Evolutionary conservation across 2,329 filamentous ascomycete genomes (phyloP).

Genomic region (Phialophora expanda): DNA sequence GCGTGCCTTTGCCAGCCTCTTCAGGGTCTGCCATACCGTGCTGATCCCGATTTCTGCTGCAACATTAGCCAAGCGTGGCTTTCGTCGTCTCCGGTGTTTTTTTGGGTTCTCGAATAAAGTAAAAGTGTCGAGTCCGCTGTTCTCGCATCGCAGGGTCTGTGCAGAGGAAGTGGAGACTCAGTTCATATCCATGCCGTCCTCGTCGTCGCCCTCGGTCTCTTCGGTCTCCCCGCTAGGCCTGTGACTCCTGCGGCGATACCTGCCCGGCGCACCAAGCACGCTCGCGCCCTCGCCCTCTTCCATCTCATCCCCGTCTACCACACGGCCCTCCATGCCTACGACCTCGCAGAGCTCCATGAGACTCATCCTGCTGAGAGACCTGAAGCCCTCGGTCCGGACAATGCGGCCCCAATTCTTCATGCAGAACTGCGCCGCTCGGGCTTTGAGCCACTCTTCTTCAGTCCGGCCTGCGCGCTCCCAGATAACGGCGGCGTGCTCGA

Average conservation of each 20-base stretch:
- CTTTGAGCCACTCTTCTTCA: conserved; percentile 90
- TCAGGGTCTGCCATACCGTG: neutral
- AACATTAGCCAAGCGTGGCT: neutral
- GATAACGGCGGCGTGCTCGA: conserved; percentile 91
- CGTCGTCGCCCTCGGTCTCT: conserved; percentile 51
- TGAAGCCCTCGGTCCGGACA: conserved; percentile 86
- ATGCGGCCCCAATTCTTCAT: conserved; percentile 94
- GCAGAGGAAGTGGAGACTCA: conserved; percentile 22
- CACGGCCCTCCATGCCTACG: conserved; percentile 88
- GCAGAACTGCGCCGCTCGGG: conserved; percentile 84
- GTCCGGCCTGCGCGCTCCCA: conserved; percentile 94
- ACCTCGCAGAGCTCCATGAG: conserved; percentile 92
- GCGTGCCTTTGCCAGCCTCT: too few relatives aligned
- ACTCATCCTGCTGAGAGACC: conserved; percentile 75
- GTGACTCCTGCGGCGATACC: conserved; percentile 37
- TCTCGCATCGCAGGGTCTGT: neutral
- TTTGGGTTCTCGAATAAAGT: neutral
- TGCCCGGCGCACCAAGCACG: conserved; percentile 45
- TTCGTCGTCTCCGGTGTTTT: neutral
- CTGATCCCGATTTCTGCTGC: neutral
- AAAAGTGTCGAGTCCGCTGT: neutral
- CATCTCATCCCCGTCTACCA: conserved; percentile 85
- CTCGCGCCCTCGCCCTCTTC: conserved; percentile 59
- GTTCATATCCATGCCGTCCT: conserved; percentile 54
- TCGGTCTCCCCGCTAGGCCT: conserved; percentile 48